These are phyloP conservation scores for Iris macrosiphon DNA, from an alignment of 106 monocot species.

Conservation along the genomic window DNA sequence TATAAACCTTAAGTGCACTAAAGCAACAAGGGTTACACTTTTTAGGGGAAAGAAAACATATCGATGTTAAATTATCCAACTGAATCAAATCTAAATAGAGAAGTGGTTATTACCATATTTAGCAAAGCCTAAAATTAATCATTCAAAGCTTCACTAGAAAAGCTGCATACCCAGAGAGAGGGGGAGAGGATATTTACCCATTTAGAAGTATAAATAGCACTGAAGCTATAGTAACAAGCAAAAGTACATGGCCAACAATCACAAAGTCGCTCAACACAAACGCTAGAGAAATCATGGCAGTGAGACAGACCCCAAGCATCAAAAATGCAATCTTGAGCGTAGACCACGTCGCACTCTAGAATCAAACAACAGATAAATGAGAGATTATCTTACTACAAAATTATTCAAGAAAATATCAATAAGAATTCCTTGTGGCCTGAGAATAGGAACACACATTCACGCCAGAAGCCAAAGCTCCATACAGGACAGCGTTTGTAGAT, in stretches of 20 bases:
- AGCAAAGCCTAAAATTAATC: neutral
- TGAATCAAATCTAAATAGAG: too few species aligned
- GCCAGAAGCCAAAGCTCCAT: constrained; percentile 82
- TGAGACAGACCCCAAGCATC: constrained; percentile 61
- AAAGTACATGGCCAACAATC: constrained; percentile 57
- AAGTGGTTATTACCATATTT: too few species aligned
- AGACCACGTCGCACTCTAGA: constrained; percentile 75
- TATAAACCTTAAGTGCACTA: too few species aligned
- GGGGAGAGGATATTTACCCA: constrained; percentile 31
- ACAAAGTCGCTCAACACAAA: constrained; percentile 69
- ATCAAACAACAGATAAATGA: too few species aligned
- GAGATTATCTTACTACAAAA: too few species aligned
- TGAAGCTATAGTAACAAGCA: constrained; percentile 54
- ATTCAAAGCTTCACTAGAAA: too few species aligned
- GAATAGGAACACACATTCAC: constrained; percentile 52
- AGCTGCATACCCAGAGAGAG: too few species aligned
- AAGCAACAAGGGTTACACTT: too few species aligned
- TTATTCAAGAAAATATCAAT: constrained; percentile 1
- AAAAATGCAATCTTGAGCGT: constrained; percentile 64
- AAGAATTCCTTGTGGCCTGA: neutral
- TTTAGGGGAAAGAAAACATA: too few species aligned
- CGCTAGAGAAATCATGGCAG: constrained; percentile 77
- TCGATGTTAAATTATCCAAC: too few species aligned
- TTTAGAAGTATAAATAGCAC: constrained; percentile 74
- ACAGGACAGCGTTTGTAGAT: constrained; percentile 66